Conservation (phyloP, 139 green algal species). For the Chlorella ohadii region DNA sequence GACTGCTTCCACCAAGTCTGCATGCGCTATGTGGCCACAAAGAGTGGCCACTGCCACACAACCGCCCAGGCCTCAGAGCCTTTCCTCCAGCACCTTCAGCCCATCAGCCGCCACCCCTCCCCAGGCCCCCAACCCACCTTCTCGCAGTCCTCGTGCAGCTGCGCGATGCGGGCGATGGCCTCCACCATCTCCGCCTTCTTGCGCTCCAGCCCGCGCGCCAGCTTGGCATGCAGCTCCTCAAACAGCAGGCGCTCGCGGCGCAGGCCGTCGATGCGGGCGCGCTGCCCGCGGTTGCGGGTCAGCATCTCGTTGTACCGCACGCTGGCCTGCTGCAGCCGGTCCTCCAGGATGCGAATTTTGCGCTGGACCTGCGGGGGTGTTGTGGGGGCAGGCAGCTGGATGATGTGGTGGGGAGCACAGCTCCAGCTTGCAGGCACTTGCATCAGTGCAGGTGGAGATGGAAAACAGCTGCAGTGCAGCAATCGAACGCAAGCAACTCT, state of each 20-base stretch:
- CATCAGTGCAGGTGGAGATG: too few relatives aligned
- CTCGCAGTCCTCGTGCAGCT: constrained; percentile 75
- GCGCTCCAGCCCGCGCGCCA: constrained; percentile 75
- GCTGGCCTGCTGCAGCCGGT: constrained; percentile 82
- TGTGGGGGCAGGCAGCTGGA: not conserved
- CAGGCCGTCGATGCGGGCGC: constrained; percentile 82
- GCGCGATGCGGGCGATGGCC: constrained; percentile 76
- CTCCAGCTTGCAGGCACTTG: too few relatives aligned
- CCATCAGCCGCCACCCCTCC: not conserved
- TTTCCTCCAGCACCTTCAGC: too few relatives aligned
- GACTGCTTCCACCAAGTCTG: too few relatives aligned
- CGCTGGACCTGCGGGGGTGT: constrained; percentile 63
- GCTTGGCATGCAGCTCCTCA: constrained; percentile 85
- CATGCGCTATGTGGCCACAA: too few relatives aligned
- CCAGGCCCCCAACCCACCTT: constrained; percentile 37
- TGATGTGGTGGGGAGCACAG: not conserved
- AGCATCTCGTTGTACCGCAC: constrained; percentile 81
- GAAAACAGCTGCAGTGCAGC: too few relatives aligned
- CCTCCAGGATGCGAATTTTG: constrained; percentile 83
- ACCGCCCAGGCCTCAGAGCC: too few relatives aligned
- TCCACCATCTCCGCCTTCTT: constrained; percentile 85
- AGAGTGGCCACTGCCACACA: too few relatives aligned
- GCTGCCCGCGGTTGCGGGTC: constrained; percentile 24
- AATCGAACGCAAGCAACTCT: too few relatives aligned
- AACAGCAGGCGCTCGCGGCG: constrained; percentile 89